These are phyloP conservation scores for Heliophila coronopifolia DNA, from an alignment of 441 rosid species.

Conservation along the genomic window DNA sequence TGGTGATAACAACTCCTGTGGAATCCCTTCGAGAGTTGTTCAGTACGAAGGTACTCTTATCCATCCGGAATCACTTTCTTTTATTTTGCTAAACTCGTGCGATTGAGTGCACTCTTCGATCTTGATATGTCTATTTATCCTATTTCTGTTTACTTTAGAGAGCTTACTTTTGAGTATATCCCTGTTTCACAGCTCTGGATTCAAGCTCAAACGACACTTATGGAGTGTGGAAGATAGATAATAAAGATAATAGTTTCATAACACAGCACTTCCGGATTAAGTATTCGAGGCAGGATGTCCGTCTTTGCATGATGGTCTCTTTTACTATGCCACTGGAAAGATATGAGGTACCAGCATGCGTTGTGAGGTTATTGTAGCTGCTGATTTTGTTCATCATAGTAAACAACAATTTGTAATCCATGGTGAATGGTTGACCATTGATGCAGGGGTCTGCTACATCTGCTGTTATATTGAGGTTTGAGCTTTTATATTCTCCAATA, in stretches of 20 bases:
- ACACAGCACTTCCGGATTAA: constrained; percentile 86
- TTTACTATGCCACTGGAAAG: constrained; percentile 55
- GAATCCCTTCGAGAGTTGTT: constrained; percentile 75
- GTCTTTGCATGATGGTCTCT: constrained; percentile 68
- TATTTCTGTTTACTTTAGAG: not conserved
- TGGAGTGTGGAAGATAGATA: constrained; percentile 91
- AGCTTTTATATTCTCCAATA: constrained; percentile 74
- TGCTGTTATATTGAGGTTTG: constrained; percentile 81
- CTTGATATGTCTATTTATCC: not conserved
- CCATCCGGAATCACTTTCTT: not conserved
- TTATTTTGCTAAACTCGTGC: not conserved
- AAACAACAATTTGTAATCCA: not conserved
- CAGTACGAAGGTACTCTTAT: constrained; percentile 75
- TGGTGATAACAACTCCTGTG: constrained; percentile 35
- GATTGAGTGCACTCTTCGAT: not conserved
- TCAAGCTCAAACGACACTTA: constrained; percentile 42
- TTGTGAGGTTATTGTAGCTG: not conserved
- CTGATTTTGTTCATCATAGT: not conserved
- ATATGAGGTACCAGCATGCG: constrained; percentile 56
- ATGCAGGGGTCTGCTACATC: constrained; percentile 68
- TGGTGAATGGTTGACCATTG: constrained; percentile 10
- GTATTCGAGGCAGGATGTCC: constrained; percentile 88
- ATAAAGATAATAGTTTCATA: constrained; percentile 71
- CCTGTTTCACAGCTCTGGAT: constrained; percentile 53
- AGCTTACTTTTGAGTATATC: no score